Conservation (phyloP, 495 filamentous ascomycete species). For the Daldinia vernicosa region DNA sequence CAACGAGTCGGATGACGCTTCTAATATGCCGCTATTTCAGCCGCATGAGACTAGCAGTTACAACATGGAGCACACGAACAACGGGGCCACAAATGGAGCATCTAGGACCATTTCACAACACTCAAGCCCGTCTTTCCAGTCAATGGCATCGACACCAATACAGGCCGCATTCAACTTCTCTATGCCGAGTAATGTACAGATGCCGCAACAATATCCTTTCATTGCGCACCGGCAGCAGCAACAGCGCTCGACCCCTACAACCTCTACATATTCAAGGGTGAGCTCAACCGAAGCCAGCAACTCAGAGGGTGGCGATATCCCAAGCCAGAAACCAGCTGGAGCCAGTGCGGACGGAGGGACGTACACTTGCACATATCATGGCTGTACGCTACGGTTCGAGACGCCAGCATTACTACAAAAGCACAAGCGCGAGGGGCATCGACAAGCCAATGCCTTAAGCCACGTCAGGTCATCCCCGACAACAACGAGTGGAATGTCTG, state of each 20-base stretch:
- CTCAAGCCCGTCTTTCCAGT: conserved; percentile 51
- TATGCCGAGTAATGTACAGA: conserved; percentile 56
- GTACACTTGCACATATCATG: conserved; percentile 95
- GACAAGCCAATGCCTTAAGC: conserved; percentile 63
- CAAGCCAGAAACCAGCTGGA: conserved; percentile 63
- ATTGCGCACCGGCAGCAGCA: conserved; percentile 54
- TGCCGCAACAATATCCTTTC: conserved; percentile 69
- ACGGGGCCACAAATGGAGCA: conserved; percentile 28
- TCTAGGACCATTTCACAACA: conserved; percentile 42
- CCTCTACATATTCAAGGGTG: conserved; percentile 49
- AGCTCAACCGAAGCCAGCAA: conserved; percentile 53
- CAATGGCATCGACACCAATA: conserved; percentile 55
- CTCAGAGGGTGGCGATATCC: conserved; percentile 35
- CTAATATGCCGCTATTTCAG: conserved; percentile 75
- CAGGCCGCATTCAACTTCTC: conserved; percentile 50
- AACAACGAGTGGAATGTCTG: conserved; percentile 18
- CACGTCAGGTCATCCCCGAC: conserved; percentile 41
- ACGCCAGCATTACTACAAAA: conserved; percentile 86
- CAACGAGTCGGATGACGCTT: conserved; percentile 73
- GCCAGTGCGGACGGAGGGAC: conserved; percentile 82
- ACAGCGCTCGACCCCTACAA: conserved; percentile 52
- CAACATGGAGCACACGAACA: conserved; percentile 44
- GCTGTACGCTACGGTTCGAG: conserved; percentile 88
- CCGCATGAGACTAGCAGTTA: conserved; percentile 48
- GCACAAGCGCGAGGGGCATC: conserved; percentile 94